A percentile compares a stretch with the other conserved stretches of the same genome.
Evolutionary conservation across 805 yeast genomes (phyloP).

Genomic region (Wickerhamomyces silvicola): DNA sequence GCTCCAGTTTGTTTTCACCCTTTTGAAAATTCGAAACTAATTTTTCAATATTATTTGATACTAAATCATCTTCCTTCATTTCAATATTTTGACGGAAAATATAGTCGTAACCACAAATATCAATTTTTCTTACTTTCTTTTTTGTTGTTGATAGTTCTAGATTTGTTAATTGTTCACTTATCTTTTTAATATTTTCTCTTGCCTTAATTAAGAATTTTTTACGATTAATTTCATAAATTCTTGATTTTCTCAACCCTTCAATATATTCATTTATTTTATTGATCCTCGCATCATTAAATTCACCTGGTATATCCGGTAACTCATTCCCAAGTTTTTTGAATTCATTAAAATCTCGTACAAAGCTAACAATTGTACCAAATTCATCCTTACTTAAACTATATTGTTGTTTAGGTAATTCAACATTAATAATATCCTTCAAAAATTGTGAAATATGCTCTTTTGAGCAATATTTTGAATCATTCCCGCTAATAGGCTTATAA

Average conservation of each 20-base stretch:
- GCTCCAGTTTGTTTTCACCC: slow-evolving; percentile 6
- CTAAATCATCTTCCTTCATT: slow-evolving; percentile 15
- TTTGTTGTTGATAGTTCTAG: slow-evolving; percentile 1
- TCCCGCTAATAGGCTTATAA: slow-evolving; percentile 39
- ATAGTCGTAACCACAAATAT: slow-evolving; percentile 48
- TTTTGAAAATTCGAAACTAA: slow-evolving; percentile 5
- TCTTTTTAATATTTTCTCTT: slow-evolving; percentile 19
- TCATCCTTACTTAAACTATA: slow-evolving; percentile 3
- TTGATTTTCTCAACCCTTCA: neutral
- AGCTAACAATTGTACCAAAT: slow-evolving; percentile 10
- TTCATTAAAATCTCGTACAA: slow-evolving; percentile 7
- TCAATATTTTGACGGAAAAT: slow-evolving; percentile 14
- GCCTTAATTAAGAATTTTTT: slow-evolving; percentile 15
- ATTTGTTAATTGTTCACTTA: slow-evolving; percentile 19
- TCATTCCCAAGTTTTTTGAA: slow-evolving; percentile 27
- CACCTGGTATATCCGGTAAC: slow-evolving; percentile 38
- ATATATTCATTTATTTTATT: slow-evolving; percentile 2
- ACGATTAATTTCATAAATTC: slow-evolving; percentile 6
- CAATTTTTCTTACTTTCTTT: slow-evolving; percentile 31
- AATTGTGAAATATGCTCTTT: slow-evolving; percentile 55
- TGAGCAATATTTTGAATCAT: slow-evolving; percentile 64
- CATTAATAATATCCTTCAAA: slow-evolving; percentile 6
- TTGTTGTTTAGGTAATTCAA: slow-evolving; percentile 1
- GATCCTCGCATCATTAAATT: slow-evolving; percentile 10
- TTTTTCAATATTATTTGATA: slow-evolving; percentile 9